Conservation (phyloP, 1,284 basidiomycete genomes). For the Papiliotrema nemorosa region DNA sequence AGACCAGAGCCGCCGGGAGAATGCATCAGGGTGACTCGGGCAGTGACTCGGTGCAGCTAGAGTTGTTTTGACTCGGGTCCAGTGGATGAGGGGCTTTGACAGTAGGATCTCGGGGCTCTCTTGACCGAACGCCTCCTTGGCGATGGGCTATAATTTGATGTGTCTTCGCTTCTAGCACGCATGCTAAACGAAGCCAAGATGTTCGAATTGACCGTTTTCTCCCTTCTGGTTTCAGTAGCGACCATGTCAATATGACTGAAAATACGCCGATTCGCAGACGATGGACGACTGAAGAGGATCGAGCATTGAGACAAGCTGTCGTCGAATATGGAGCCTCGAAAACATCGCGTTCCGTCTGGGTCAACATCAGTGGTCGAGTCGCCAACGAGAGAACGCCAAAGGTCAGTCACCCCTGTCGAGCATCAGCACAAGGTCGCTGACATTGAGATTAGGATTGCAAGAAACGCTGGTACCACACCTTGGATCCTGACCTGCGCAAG, state of each 20-base stretch:
- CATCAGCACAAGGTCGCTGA: background rate
- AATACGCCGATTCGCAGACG: slow-evolving; percentile 36
- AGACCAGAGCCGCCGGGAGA: too few relatives aligned
- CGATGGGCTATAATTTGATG: too few relatives aligned
- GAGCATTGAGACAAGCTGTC: slow-evolving; percentile 16
- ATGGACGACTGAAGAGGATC: slow-evolving; percentile 22
- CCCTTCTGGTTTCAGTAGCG: too few relatives aligned
- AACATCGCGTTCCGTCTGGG: slow-evolving; percentile 18
- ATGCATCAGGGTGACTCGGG: too few relatives aligned
- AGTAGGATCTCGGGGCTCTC: too few relatives aligned
- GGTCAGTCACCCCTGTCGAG: background rate
- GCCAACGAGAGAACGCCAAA: background rate
- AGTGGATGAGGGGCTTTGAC: too few relatives aligned
- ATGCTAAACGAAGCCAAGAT: too few relatives aligned
- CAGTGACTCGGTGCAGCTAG: too few relatives aligned
- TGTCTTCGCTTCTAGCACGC: too few relatives aligned
- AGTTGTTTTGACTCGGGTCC: too few relatives aligned
- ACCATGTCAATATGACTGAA: background rate
- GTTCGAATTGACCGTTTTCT: too few relatives aligned
- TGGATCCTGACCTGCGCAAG: slow-evolving; percentile 21
- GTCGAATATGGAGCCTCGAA: slow-evolving; percentile 10
- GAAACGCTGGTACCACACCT: slow-evolving; percentile 24
- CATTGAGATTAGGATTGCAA: slow-evolving; percentile 16
- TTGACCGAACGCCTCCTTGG: too few relatives aligned
- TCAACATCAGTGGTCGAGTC: slow-evolving; percentile 8